Percentiles rank a stretch among this genome's conserved stretches.
Evolutionary conservation across 495 filamentous ascomycete species (phyloP).

Genomic region (Aspergillus steynii): DNA sequence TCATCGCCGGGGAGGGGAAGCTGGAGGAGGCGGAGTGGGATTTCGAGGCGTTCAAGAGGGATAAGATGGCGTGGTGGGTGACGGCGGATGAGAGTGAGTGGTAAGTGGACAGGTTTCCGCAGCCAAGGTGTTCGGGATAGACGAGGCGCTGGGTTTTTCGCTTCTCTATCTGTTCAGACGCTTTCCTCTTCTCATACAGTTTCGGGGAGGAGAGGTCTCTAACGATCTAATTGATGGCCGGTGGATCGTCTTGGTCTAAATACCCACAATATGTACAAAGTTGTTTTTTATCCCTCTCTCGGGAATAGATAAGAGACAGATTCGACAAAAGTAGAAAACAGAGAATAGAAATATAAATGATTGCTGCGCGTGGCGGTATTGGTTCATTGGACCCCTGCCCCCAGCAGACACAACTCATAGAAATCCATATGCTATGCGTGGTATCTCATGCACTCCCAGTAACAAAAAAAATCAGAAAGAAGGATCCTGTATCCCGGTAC

Average conservation of each 20-base stretch:
- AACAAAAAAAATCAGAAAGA: conserved; percentile 8
- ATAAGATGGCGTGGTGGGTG: conserved; percentile 64
- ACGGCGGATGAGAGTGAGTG: conserved; percentile 39
- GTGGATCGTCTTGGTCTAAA: neutral
- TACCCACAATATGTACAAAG: too few species aligned
- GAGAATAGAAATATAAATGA: neutral
- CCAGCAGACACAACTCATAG: conserved; percentile 7
- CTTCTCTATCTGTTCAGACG: neutral
- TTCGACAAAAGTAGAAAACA: too few species aligned
- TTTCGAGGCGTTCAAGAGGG: conserved; percentile 68
- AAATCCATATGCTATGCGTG: conserved; percentile 23
- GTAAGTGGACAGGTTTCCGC: conserved; percentile 17
- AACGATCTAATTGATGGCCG: too few species aligned
- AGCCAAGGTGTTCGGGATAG: neutral
- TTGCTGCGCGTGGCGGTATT: neutral
- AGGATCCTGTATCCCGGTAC: conserved; percentile 2
- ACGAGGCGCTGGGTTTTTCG: neutral
- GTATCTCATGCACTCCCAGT: conserved; percentile 31
- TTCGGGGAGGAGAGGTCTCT: too few species aligned
- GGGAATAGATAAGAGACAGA: too few species aligned
- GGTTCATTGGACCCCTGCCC: neutral
- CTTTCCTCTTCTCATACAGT: too few species aligned
- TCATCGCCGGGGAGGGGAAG: conserved; percentile 38
- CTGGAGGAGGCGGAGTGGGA: conserved; percentile 80
- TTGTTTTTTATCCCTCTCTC: too few species aligned